A percentile compares a stretch with the other conserved stretches of the same genome.
These are phyloP conservation scores for Yarrowia osloensis DNA, from an alignment of 805 yeast species.

Conservation along the genomic window DNA sequence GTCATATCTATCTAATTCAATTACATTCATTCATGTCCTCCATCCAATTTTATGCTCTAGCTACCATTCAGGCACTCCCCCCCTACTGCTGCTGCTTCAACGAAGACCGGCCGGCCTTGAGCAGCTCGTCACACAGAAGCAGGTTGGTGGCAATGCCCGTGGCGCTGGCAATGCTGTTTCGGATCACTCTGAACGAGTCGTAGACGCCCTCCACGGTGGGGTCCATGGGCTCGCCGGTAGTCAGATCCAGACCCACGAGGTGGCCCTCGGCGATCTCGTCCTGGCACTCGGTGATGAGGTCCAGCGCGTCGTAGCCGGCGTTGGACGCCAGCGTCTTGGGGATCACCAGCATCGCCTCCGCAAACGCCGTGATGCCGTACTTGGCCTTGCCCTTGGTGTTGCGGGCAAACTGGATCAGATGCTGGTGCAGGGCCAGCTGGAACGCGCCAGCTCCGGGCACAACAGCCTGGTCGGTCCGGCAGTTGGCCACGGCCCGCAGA, in stretches of 20 bases:
- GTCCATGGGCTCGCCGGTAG: slow-evolving; percentile 93
- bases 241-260: slow-evolving; percentile 86
- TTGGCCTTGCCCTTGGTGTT: slow-evolving; percentile 80
- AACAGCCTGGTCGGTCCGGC: slow-evolving; percentile 76
- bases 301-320: slow-evolving; percentile 92
- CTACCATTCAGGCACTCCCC: no score
- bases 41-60: background rate
- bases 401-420: slow-evolving; percentile 53
- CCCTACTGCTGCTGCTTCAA: slow-evolving; percentile 54
- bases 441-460: slow-evolving; percentile 98
- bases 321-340: slow-evolving; percentile 92
- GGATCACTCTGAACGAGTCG: slow-evolving; percentile 92
- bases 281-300: slow-evolving; percentile 83
- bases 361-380: slow-evolving; percentile 89
- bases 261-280: slow-evolving; percentile 82
- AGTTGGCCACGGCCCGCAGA: slow-evolving; percentile 89
- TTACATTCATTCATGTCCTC: background rate
- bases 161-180: slow-evolving; percentile 90
- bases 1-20: background rate
- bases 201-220: slow-evolving; percentile 93
- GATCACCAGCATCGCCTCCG: slow-evolving; percentile 84
- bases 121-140: slow-evolving; percentile 89
- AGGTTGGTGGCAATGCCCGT: slow-evolving; percentile 92
- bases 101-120: slow-evolving; percentile 95
- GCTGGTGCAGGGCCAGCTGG: slow-evolving; percentile 76